A percentile compares a stretch with the other conserved stretches of the same genome.
Evolutionary conservation across 1,284 basidiomycete genomes (phyloP).

Genomic region (Cryptococcus floricola): DNA sequence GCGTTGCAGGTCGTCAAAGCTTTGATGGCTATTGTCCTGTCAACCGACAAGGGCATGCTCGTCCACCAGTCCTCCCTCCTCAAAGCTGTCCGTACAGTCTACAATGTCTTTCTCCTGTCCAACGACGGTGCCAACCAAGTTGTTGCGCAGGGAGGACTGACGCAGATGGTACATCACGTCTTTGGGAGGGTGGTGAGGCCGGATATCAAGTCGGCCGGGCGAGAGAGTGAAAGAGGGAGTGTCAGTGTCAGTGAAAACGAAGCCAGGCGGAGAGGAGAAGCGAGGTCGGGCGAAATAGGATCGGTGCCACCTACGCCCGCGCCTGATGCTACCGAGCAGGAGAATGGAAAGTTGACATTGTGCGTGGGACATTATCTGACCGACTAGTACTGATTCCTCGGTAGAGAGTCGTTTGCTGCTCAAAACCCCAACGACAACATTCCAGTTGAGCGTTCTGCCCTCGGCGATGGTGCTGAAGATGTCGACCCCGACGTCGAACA

Average conservation of each 20-base stretch:
- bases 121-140: slow-evolving; percentile 87
- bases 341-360: slow-evolving; percentile 29
- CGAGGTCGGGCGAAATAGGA: slow-evolving; percentile 1
- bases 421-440: slow-evolving; percentile 50
- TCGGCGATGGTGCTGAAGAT: slow-evolving; percentile 10
- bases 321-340: slow-evolving; percentile 7
- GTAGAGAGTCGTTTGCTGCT: slow-evolving; percentile 4
- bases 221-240: slow-evolving; percentile 16
- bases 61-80: slow-evolving; percentile 91
- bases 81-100: slow-evolving; percentile 92
- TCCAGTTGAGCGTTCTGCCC: slow-evolving; percentile 31
- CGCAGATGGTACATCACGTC: slow-evolving; percentile 94
- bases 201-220: slow-evolving; percentile 13
- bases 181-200: slow-evolving; percentile 62
- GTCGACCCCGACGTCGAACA: background rate
- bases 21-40: slow-evolving; percentile 79
- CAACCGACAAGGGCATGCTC: slow-evolving; percentile 63
- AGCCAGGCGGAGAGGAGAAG: slow-evolving; percentile 21
- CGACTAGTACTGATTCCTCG: background rate
- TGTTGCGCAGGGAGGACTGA: slow-evolving; percentile 91
- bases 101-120: slow-evolving; percentile 90
- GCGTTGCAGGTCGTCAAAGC: slow-evolving; percentile 94
- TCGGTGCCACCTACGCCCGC: slow-evolving; percentile 10
- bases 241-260: slow-evolving; percentile 32
- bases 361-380: slow-evolving; percentile 12